A percentile compares a stretch with the other conserved stretches of the same genome.
Evolutionary conservation across 1,284 basidiomycete genomes (phyloP).

Genomic region (Trichosporon sp.): DNA sequence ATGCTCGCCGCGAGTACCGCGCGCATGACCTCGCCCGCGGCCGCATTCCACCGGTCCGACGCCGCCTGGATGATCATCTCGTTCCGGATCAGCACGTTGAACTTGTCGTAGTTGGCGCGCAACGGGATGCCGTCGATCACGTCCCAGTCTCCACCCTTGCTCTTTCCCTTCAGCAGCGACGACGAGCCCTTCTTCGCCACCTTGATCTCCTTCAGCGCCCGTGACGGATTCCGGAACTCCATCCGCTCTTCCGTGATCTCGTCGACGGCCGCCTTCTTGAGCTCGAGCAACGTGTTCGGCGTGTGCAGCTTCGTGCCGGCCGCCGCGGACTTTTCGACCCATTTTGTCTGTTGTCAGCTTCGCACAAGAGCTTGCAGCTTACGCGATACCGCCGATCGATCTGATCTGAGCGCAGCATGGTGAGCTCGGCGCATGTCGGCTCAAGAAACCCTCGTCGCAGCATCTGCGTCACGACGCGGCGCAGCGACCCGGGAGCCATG

Average conservation of each 20-base stretch:
- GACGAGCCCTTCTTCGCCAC: slow-evolving; percentile 8
- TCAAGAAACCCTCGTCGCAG: slow-evolving; percentile 28
- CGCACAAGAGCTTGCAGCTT: neutral
- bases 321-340: slow-evolving; percentile 18
- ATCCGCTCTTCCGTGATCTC: slow-evolving; percentile 27
- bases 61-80: slow-evolving; percentile 69
- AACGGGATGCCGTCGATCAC: slow-evolving; percentile 25
- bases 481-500: neutral
- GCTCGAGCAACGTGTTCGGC: slow-evolving; percentile 42
- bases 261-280: slow-evolving; percentile 5
- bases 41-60: slow-evolving; percentile 68
- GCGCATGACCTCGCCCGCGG: slow-evolving; percentile 64
- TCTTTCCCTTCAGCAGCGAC: slow-evolving; percentile 10
- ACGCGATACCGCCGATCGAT: slow-evolving; percentile 28
- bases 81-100: slow-evolving; percentile 82
- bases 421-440: slow-evolving; percentile 28
- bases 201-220: slow-evolving; percentile 24
- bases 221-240: slow-evolving; percentile 28
- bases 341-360: slow-evolving; percentile 20
- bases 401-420: slow-evolving; percentile 30
- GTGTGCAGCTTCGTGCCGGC: slow-evolving; percentile 42
- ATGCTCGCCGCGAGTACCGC: slow-evolving; percentile 67
- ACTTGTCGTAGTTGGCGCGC: slow-evolving; percentile 74
- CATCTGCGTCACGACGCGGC: slow-evolving; percentile 12
- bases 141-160: slow-evolving; percentile 14